Base-by-base conservation (phyloP, 352 stramenopile species). In the Thalassiosira delicatula region DNA sequence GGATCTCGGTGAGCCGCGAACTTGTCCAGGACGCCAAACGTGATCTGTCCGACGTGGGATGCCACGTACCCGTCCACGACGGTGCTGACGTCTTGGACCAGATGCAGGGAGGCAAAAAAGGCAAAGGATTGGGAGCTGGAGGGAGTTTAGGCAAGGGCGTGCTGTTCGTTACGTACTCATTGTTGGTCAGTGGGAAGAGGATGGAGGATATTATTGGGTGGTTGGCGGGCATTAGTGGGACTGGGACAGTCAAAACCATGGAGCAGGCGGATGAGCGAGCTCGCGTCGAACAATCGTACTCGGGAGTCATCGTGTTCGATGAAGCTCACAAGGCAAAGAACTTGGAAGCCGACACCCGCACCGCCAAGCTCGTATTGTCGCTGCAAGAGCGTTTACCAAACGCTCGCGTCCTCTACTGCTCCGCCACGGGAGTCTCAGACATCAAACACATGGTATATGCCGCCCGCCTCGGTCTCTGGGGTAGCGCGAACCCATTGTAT, bases 251-350 rank as follows among this genome's bases (percentile, higher is more conserved):
- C 42, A 23, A 9, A 29, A 17, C 21, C 14, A 61, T 66, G 3
- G 70, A 79, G 7, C 70, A 74, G 74, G 56, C 29, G 27, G 17
- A 44, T 62, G 73, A 77, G n/a, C 51, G 54, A 35, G 12, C 51
- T 0, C 62, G 54, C 63, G 19, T 66, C 8, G 76, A 88, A 70
- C 60, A 86, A 33, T 68, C 68, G 25, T 94, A 92, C 69, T 69
- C 84, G 40, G 91, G 91, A 11, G 87, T 81, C 49, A 87, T 95
- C 35, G 70, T 95, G 3, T 93, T 95, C 66, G 91, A 94, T 65
- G 90, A 95, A 79, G 88, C 85, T 8, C 92, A 96, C 79, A 95
- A 94, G 72, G 92, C 92, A 11, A 95, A 95, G 75, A 95, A 96
- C 66, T 81, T 94, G 44, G 81, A 88, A 25, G 62, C 79, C 11